Percentiles rank a stretch among this genome's conserved stretches.
These are phyloP conservation scores for Alternaria alternata DNA, from an alignment of 2,329 filamentous ascomycete species.

Conservation along the genomic window DNA sequence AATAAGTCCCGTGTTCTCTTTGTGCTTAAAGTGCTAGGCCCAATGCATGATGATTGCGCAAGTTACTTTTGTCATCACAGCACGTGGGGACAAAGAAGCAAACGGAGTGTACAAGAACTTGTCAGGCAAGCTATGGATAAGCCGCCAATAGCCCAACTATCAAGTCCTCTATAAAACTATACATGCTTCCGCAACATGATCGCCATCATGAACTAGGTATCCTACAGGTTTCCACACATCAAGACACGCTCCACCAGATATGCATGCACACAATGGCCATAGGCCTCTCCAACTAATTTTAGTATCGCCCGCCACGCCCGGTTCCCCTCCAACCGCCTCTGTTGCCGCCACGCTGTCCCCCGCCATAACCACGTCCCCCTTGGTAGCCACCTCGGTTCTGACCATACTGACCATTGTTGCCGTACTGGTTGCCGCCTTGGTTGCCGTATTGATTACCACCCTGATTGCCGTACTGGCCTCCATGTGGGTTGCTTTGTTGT, in stretches of 20 bases:
- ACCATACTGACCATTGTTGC: constrained; percentile 17
- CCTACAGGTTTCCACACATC: not conserved
- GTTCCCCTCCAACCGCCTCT: constrained; percentile 27
- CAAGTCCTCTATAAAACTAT: not conserved
- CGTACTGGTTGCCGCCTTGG: constrained; percentile 18
- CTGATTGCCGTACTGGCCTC: constrained; percentile 19
- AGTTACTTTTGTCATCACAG: not conserved
- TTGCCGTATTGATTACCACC: constrained; percentile 19
- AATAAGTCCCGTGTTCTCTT: not conserved
- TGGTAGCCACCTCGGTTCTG: constrained; percentile 19
- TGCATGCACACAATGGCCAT: not conserved
- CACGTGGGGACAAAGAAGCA: not conserved
- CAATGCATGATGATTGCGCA: not conserved
- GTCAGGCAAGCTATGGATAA: not conserved
- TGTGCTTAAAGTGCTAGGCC: not conserved
- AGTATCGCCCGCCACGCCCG: constrained; percentile 28
- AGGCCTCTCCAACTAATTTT: not conserved
- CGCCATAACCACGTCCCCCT: constrained; percentile 16
- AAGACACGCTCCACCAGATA: not conserved
- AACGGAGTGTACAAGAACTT: not conserved
- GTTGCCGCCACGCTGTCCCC: constrained; percentile 21
- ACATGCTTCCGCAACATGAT: not conserved
- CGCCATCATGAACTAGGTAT: not conserved
- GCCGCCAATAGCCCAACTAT: not conserved
- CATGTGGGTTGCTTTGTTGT: constrained; percentile 11